These are phyloP conservation scores for Knufia fluminis DNA, from an alignment of 2,329 filamentous ascomycete genomes.

Conservation along the genomic window DNA sequence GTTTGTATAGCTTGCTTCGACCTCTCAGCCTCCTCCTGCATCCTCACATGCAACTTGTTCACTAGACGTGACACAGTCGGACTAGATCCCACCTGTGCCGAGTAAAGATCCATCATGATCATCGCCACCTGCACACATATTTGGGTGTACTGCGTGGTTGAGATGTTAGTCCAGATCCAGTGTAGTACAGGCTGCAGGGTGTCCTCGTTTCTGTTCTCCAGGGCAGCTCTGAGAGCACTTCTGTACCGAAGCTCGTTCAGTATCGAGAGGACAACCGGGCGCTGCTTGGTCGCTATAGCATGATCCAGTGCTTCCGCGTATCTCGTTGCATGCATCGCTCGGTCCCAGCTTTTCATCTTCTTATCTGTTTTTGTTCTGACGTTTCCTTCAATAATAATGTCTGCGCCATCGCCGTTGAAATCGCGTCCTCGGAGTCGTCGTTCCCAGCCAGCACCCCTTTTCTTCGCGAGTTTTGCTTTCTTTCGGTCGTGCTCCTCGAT, in stretches of 20 bases:
- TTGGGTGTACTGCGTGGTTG: conserved; percentile 70
- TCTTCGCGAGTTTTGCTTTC: conserved; percentile 51
- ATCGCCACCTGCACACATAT: conserved; percentile 77
- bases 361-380: conserved; percentile 51
- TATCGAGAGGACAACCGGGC: conserved; percentile 58
- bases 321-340: conserved; percentile 65
- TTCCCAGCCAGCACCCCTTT: conserved; percentile 50
- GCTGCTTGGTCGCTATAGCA: conserved; percentile 55
- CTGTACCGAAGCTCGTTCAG: conserved; percentile 80
- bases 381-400: conserved; percentile 77
- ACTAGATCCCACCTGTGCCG: conserved; percentile 65
- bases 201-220: conserved; percentile 71
- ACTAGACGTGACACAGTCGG: conserved; percentile 64
- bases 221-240: conserved; percentile 69
- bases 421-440: conserved; percentile 62
- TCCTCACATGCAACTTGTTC: conserved; percentile 57
- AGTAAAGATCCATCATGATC: conserved; percentile 78
- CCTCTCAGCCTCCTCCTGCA: conserved; percentile 68
- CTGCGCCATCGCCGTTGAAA: conserved; percentile 71
- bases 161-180: conserved; percentile 74
- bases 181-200: conserved; percentile 71
- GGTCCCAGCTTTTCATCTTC: conserved; percentile 68
- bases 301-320: conserved; percentile 72
- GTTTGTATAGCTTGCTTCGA: conserved; percentile 75
- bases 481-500: conserved; percentile 69